A percentile compares a stretch with the other conserved stretches of the same genome.
Evolutionary conservation across 164 flowering plant genomes (phyloP).

Genomic region (Sextonia rubra): DNA sequence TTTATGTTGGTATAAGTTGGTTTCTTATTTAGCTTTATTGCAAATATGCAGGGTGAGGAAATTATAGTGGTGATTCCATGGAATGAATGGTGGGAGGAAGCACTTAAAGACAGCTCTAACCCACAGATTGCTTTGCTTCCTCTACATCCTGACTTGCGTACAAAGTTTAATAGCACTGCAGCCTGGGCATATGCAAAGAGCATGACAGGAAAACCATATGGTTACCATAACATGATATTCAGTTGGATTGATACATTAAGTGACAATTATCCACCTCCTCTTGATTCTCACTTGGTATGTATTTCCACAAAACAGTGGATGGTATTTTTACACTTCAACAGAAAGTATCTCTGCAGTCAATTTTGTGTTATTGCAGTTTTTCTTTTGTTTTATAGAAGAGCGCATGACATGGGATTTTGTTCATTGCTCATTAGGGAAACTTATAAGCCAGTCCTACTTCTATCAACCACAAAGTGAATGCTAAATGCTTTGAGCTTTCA

Average conservation of each 20-base stretch:
- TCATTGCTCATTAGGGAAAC: too few species aligned
- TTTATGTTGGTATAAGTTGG: neutral
- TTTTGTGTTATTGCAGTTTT: neutral
- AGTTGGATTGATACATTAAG: slow-evolving; percentile 96
- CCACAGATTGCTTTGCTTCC: slow-evolving; percentile 97
- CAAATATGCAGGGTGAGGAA: slow-evolving; percentile 82
- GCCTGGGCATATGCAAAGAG: slow-evolving; percentile 96
- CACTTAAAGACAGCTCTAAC: slow-evolving; percentile 76
- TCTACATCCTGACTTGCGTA: slow-evolving; percentile 81
- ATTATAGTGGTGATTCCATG: slow-evolving; percentile 86
- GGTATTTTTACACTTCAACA: neutral
- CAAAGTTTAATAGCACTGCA: slow-evolving; percentile 73
- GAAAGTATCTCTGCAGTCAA: neutral
- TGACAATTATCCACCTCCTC: slow-evolving; percentile 97
- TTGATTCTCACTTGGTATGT: slow-evolving; percentile 97
- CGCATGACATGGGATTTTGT: neutral
- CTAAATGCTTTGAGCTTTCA: too few species aligned
- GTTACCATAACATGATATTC: slow-evolving; percentile 99
- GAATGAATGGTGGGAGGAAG: slow-evolving; percentile 98
- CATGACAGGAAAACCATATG: slow-evolving; percentile 98
- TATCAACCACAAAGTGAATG: neutral
- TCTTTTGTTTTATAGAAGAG: neutral
- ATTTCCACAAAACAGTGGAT: neutral
- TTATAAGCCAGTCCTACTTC: neutral
- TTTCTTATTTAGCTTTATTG: neutral